Percentiles rank a stretch among this genome's conserved stretches.
These are phyloP conservation scores for Phytophthora ohioensis DNA, from an alignment of 352 stramenopile species.

Conservation along the genomic window DNA sequence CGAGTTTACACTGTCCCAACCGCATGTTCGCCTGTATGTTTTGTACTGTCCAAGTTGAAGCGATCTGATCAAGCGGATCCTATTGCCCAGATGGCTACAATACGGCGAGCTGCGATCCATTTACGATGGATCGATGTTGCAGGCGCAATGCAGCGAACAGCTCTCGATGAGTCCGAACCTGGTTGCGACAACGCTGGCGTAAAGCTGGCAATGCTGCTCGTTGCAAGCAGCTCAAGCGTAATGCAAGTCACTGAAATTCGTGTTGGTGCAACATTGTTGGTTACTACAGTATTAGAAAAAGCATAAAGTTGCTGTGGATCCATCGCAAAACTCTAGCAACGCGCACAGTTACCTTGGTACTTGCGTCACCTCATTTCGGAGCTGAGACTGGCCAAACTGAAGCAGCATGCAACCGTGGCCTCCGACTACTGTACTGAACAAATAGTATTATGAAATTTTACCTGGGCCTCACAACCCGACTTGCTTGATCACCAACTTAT, in stretches of 20 bases:
- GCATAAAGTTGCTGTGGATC: background rate
- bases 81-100: background rate
- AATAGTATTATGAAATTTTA: slow-evolving; percentile 31
- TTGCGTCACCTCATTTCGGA: slow-evolving; percentile 5
- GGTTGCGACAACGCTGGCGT: background rate
- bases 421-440: slow-evolving; percentile 8
- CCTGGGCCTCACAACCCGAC: slow-evolving; percentile 1
- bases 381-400: background rate
- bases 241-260: too few species aligned
- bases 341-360: slow-evolving; percentile 2
- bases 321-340: slow-evolving; percentile 8
- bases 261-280: too few species aligned
- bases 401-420: background rate
- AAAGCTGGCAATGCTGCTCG: too few species aligned
- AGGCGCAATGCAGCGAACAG: background rate
- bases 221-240: too few species aligned
- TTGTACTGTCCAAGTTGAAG: slow-evolving; percentile 18
- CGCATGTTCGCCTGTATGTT: background rate
- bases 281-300: background rate
- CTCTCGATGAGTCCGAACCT: background rate
- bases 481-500: slow-evolving; percentile 25
- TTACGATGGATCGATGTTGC: too few species aligned
- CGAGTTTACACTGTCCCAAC: background rate
- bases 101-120: background rate
- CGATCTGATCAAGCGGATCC: slow-evolving; percentile 22